Percentiles rank a stretch among this genome's conserved stretches.
These are phyloP conservation scores for Polygonum maritimum DNA, from an alignment of 148 eudicot genomes.

Conservation along the genomic window DNA sequence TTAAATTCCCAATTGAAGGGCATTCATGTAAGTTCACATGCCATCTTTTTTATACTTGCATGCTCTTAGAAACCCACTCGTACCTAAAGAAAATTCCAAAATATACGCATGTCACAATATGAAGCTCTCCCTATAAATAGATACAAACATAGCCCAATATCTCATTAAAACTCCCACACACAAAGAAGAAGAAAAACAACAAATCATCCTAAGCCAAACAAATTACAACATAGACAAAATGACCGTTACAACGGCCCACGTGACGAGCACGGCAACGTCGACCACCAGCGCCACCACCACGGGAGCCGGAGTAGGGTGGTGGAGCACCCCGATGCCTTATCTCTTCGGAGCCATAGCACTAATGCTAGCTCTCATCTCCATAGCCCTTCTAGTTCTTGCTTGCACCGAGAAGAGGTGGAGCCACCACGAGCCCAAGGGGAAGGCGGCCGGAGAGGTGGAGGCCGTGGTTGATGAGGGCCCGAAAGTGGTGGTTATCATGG, in stretches of 20 bases:
- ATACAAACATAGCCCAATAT: background rate
- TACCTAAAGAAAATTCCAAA: too few species aligned
- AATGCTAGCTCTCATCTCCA: background rate
- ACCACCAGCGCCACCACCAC: background rate
- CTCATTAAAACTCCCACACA: background rate
- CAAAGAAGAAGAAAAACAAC: background rate
- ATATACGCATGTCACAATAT: background rate
- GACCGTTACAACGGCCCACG: background rate
- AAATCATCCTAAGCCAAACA: background rate
- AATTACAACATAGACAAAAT: background rate
- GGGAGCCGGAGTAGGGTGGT: background rate
- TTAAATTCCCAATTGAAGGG: background rate
- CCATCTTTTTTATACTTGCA: too few species aligned
- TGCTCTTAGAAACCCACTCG: too few species aligned
- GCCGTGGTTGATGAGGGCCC: background rate
- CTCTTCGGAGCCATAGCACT: background rate
- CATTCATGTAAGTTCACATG: background rate
- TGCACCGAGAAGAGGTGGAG: background rate
- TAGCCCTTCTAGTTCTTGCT: background rate
- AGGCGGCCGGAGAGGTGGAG: background rate
- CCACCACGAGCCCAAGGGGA: background rate
- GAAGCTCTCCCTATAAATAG: background rate
- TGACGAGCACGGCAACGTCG: background rate
- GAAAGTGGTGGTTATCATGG: constrained; percentile 1
- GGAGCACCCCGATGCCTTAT: background rate